Conservation (phyloP, 306 rosid genomes). For the Acacia confusa region DNA sequence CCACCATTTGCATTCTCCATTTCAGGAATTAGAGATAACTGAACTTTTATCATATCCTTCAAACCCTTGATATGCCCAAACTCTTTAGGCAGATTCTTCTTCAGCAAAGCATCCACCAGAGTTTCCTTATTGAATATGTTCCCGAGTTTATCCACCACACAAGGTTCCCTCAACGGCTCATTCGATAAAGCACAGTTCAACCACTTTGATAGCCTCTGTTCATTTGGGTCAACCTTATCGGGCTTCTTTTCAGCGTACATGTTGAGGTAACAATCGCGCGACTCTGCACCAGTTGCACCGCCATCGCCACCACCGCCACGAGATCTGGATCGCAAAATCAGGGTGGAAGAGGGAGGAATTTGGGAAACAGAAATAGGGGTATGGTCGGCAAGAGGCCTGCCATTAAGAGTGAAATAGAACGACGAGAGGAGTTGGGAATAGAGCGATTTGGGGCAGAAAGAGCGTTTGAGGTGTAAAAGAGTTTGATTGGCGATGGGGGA, state of each 20-base stretch:
- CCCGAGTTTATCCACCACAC: conserved; percentile 82
- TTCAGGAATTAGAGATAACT: conserved; percentile 52
- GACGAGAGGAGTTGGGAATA: conserved; percentile 29
- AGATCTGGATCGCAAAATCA: conserved; percentile 54
- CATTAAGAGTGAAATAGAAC: conserved; percentile 71
- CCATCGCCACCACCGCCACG: conserved; percentile 92
- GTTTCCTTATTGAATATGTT: conserved; percentile 84
- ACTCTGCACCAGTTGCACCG: conserved; percentile 95
- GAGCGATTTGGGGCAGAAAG: conserved; percentile 44
- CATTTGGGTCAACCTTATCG: conserved; percentile 85
- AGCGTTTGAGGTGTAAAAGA: conserved; percentile 56
- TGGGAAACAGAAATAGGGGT: conserved; percentile 36
- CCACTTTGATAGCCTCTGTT: conserved; percentile 90
- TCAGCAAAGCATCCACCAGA: conserved; percentile 73
- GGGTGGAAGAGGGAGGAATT: conserved; percentile 61
- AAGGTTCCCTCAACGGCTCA: conserved; percentile 85
- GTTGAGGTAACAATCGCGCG: conserved; percentile 92
- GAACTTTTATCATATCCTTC: conserved; percentile 76
- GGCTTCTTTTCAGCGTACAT: conserved; percentile 94
- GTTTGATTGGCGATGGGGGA: conserved; percentile 37
- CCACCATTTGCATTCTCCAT: conserved; percentile 23
- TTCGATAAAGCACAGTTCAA: conserved; percentile 73
- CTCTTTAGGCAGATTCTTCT: conserved; percentile 88
- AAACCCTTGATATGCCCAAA: conserved; percentile 83
- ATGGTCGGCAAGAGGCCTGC: conserved; percentile 57